phyloP scores from a whole-genome alignment of 2,329 filamentous ascomycete species.

The Aquanectria penicillioides region DNA sequence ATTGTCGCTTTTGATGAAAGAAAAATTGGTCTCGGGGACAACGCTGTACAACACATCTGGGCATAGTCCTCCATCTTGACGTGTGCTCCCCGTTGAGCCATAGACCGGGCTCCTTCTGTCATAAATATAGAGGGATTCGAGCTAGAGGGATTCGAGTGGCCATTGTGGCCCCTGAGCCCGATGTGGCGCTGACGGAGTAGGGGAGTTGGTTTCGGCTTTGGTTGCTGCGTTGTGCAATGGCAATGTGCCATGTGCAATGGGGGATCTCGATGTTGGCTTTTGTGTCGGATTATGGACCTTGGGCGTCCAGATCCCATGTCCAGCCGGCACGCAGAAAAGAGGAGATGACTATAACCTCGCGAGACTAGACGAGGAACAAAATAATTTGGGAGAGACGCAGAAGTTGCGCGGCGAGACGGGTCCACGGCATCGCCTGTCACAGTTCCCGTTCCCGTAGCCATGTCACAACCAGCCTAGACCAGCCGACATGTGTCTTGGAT shows the following conservation, averaged over 20 bases:
- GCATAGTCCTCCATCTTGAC: conserved; percentile 15
- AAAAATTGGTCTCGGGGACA: not conserved
- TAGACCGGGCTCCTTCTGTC: not conserved
- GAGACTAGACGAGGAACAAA: conserved; percentile 9
- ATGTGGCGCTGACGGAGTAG: not conserved
- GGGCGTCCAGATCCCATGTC: too few species aligned
- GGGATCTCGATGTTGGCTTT: too few species aligned
- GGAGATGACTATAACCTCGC: not conserved
- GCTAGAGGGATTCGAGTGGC: not conserved
- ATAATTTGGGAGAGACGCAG: conserved; percentile 14
- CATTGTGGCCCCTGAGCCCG: conserved; percentile 1
- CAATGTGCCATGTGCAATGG: too few species aligned
- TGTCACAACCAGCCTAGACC: conserved; percentile 5
- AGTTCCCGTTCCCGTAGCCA: conserved; percentile 10
- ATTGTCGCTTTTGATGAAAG: not conserved
- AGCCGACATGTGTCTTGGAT: conserved; percentile 19
- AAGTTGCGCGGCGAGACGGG: conserved; percentile 5
- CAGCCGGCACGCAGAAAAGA: too few species aligned
- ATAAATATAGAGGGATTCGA: not conserved
- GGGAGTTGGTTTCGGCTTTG: not conserved
- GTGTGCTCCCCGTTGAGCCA: conserved; percentile 9
- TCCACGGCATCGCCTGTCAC: conserved; percentile 19
- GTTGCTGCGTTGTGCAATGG: too few species aligned
- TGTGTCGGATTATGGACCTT: too few species aligned
- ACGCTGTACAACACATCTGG: conserved; percentile 1